Percentiles rank a stretch among this genome's conserved stretches.
phyloP scores from a whole-genome alignment of 148 eudicot genomes.

The Arbutus unedo region DNA sequence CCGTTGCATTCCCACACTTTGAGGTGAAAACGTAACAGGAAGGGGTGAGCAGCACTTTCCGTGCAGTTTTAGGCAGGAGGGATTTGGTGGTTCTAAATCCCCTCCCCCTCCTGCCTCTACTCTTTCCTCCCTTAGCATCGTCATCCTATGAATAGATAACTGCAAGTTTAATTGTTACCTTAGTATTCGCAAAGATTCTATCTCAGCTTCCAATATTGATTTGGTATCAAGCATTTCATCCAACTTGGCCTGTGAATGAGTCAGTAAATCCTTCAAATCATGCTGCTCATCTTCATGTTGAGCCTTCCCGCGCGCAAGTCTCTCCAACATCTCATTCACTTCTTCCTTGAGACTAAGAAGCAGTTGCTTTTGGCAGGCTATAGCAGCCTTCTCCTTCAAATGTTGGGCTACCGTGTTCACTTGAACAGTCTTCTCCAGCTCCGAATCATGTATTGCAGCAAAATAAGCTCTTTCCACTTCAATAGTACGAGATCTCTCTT shows the following conservation, averaged over 20 bases:
- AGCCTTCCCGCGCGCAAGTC: slow-evolving; percentile 53
- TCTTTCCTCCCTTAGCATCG: no score
- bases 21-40: no score
- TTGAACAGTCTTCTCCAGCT: slow-evolving; percentile 50
- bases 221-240: slow-evolving; percentile 68
- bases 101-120: no score
- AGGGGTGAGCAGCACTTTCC: no score
- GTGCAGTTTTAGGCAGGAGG: no score
- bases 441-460: slow-evolving; percentile 43
- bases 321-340: slow-evolving; percentile 63
- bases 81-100: no score
- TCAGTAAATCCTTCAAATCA: slow-evolving; percentile 24
- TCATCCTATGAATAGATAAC: background rate
- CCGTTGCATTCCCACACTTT: no score
- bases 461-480: slow-evolving; percentile 46
- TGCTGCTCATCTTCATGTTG: slow-evolving; percentile 47
- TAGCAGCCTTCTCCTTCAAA: slow-evolving; percentile 68
- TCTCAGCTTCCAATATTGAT: slow-evolving; percentile 80
- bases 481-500: slow-evolving; percentile 42
- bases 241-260: slow-evolving; percentile 45
- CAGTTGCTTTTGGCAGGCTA: slow-evolving; percentile 88
- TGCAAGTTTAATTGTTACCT: slow-evolving; percentile 42
- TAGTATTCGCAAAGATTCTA: slow-evolving; percentile 82
- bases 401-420: slow-evolving; percentile 45
- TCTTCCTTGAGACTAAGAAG: slow-evolving; percentile 61